Evolutionary conservation across 1,139 yeast species (phyloP).

Genomic region (Trichomonascaceae sp.): DNA sequence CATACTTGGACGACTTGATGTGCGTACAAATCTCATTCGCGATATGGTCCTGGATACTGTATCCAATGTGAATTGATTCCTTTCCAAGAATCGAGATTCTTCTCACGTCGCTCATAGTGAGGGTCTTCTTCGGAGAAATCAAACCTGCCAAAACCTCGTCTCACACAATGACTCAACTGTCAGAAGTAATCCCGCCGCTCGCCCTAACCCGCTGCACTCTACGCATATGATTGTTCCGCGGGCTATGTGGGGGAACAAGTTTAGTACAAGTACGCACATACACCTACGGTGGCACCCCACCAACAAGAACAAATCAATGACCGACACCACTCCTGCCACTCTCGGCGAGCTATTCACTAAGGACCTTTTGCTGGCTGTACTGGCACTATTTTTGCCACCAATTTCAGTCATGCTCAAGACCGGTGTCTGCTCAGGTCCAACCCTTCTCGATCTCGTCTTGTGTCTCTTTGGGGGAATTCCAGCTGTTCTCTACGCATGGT

Average conservation of each 20-base stretch:
- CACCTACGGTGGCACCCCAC: too few relatives aligned
- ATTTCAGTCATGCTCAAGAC: constrained; percentile 58
- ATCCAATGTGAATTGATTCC: constrained; percentile 86
- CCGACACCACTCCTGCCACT: too few relatives aligned
- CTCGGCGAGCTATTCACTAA: too few relatives aligned
- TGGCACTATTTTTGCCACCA: constrained; percentile 58
- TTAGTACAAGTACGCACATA: too few relatives aligned
- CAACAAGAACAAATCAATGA: too few relatives aligned
- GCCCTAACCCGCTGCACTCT: too few relatives aligned
- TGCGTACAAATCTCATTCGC: constrained; percentile 51
- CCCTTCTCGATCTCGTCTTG: constrained; percentile 44
- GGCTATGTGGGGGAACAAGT: too few relatives aligned
- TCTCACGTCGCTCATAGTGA: constrained; percentile 9
- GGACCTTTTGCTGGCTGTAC: constrained; percentile 40
- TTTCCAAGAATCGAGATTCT: constrained; percentile 47
- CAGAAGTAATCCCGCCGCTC: too few relatives aligned
- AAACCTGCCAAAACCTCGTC: too few relatives aligned
- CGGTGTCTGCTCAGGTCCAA: constrained; percentile 51
- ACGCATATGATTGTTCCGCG: too few relatives aligned
- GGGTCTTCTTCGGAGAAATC: neutral
- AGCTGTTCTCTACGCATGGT: constrained; percentile 38
- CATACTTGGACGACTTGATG: constrained; percentile 80
- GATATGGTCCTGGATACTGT: constrained; percentile 63
- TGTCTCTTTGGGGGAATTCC: constrained; percentile 60
- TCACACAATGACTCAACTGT: too few relatives aligned